Conservation (phyloP, 257 asterid genomes). For the Gentiana macrophylla region DNA sequence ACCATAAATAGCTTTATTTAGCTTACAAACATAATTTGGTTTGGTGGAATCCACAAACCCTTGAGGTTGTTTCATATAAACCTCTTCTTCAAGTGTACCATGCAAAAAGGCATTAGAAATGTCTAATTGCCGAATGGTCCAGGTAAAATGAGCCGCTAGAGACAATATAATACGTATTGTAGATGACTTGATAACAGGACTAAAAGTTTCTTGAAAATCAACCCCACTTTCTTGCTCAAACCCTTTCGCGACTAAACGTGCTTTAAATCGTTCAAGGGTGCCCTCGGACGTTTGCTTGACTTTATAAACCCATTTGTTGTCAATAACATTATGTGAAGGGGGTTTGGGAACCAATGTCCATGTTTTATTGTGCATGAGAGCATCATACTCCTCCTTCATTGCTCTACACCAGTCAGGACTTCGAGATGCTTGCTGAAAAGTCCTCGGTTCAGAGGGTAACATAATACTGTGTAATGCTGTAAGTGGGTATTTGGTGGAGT, state of each 20-base stretch:
- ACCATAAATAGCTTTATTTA: neutral
- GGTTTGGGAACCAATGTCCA: slow-evolving; percentile 6
- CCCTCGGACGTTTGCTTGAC: slow-evolving; percentile 3
- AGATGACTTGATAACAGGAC: slow-evolving; percentile 1
- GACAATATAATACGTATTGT: neutral
- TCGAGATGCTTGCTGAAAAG: neutral
- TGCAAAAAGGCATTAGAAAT: neutral
- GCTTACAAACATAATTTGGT: neutral
- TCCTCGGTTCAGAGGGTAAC: neutral
- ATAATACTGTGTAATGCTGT: neutral
- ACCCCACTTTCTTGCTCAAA: slow-evolving; percentile 4
- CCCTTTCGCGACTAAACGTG: slow-evolving; percentile 6
- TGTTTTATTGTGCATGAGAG: slow-evolving; percentile 1
- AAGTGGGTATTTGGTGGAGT: neutral
- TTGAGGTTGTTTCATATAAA: slow-evolving; percentile 1
- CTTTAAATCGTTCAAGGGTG: neutral
- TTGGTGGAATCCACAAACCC: neutral
- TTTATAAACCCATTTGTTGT: slow-evolving; percentile 4
- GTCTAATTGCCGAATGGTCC: neutral
- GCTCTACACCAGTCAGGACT: neutral
- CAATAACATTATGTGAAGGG: neutral
- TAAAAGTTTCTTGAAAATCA: neutral
- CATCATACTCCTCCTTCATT: too few species aligned
- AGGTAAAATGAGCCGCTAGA: neutral
- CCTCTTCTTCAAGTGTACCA: neutral